Base-by-base conservation (phyloP, 2,329 filamentous ascomycete species). In the Aureobasidium sp. region DNA sequence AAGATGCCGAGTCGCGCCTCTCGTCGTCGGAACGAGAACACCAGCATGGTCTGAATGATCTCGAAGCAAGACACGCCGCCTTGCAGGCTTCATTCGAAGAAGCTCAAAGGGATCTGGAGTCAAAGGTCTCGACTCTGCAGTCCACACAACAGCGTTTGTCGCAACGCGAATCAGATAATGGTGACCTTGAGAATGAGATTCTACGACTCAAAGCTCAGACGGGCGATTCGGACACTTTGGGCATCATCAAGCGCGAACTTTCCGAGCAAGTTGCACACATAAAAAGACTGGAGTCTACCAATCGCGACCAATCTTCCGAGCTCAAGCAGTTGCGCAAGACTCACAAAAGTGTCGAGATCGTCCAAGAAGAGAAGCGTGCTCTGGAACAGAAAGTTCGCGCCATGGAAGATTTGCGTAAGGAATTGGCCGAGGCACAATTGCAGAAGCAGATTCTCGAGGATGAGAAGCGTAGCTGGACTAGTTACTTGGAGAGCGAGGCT, bases 251-350 rank as follows among this genome's bases (percentile, higher is more conserved):
- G 72, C 84, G 87, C 67, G 92, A 99, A 75, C 81, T 99, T 5
- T 87, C 89, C 0, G 92, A 97, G 66, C 94, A 97, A 71, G 89
- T 99, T 0, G 82, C 85, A n/a, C 91, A 97, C 70, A 96, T 97
- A 66, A 87, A 90, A 63, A 87, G 84, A 34, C 79, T 99, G 3
- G 94, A 99, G 72, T 82, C 84, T 0, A 84, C 85, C 39, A 96
- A 91, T 65, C 82, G 90, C 27, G 90, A 96, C 55, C 90, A 96
- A 70, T 79, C 85, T 15, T 75, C 82, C 0, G 93, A 99, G 72
- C 77, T 99, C 39, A 90, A 89, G 68, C 88, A 91, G 67, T 81
- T 95, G 41, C 87, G 91, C 15, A 89, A 91, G 67, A 77, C 88
- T 3, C 87, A 91, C 72, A 93, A 90, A 75, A 90, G 89, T n/a